Evolutionary conservation across 208 protist species (phyloP).

Genomic region (Trypanosoma boissoni): DNA sequence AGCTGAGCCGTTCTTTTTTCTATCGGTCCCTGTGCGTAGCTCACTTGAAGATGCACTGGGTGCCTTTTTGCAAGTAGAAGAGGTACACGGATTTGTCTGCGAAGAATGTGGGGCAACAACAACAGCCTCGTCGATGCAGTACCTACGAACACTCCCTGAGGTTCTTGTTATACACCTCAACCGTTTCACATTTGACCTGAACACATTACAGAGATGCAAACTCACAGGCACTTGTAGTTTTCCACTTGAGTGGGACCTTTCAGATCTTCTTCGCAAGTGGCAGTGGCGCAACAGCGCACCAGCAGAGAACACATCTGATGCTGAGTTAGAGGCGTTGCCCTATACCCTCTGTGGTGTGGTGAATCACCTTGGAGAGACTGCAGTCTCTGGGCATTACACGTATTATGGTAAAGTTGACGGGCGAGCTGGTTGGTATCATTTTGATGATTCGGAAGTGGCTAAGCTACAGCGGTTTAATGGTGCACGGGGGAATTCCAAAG

Average conservation of each 20-base stretch:
- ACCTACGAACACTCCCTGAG: slow-evolving; percentile 70
- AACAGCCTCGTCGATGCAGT: slow-evolving; percentile 68
- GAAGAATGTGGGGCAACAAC: slow-evolving; percentile 47
- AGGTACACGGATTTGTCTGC: slow-evolving; percentile 71
- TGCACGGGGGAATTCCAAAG: slow-evolving; percentile 32
- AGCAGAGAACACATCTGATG: not conserved
- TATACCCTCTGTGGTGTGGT: slow-evolving; percentile 74
- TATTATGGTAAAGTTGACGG: slow-evolving; percentile 57
- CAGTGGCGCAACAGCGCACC: slow-evolving; percentile 8
- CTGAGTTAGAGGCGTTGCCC: not conserved
- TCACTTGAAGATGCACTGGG: slow-evolving; percentile 62
- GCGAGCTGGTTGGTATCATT: slow-evolving; percentile 42
- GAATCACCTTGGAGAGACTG: slow-evolving; percentile 66
- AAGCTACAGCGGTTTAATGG: slow-evolving; percentile 43
- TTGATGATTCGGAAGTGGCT: slow-evolving; percentile 69
- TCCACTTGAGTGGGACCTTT: slow-evolving; percentile 60
- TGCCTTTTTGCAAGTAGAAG: slow-evolving; percentile 54
- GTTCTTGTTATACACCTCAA: slow-evolving; percentile 76
- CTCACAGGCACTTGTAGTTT: slow-evolving; percentile 46
- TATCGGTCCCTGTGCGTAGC: slow-evolving; percentile 59
- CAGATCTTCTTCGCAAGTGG: slow-evolving; percentile 50
- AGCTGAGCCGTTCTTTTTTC: slow-evolving; percentile 64
- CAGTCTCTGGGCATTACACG: slow-evolving; percentile 78
- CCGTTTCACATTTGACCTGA: slow-evolving; percentile 70
- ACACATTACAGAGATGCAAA: slow-evolving; percentile 67